Conservation (phyloP, 2,329 filamentous ascomycete species). For the Apiospora saccharicola region DNA sequence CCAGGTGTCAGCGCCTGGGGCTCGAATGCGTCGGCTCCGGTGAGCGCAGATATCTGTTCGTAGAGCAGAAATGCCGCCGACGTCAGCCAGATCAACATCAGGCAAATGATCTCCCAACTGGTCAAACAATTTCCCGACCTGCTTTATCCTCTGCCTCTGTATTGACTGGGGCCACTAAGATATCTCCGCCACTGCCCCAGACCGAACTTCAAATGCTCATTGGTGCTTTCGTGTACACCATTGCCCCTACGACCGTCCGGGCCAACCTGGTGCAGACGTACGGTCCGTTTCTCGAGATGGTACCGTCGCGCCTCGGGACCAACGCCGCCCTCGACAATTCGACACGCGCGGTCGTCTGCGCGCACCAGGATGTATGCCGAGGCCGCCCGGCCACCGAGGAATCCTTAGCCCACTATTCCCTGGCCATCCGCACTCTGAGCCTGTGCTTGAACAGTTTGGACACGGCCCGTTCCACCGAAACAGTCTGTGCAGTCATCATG, state of each 20-base stretch:
- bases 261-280: not conserved
- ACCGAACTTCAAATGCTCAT: not conserved
- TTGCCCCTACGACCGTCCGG: not conserved
- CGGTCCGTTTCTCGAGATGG: not conserved
- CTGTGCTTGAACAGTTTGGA: not conserved
- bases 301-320: not conserved
- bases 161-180: not conserved
- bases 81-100: not conserved
- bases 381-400: not conserved
- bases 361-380: not conserved
- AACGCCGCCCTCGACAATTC: not conserved
- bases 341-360: not conserved
- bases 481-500: not conserved
- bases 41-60: not conserved
- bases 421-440: not conserved
- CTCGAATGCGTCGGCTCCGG: not conserved
- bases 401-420: not conserved
- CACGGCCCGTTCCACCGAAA: not conserved
- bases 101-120: not conserved
- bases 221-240: not conserved
- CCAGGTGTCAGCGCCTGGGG: not conserved
- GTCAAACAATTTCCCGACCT: not conserved
- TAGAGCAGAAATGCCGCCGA: not conserved
- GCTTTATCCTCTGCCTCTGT: not conserved
- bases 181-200: not conserved